phyloP scores from a whole-genome alignment of 768 basidiomycete genomes.

The Tulasnella sp. region DNA sequence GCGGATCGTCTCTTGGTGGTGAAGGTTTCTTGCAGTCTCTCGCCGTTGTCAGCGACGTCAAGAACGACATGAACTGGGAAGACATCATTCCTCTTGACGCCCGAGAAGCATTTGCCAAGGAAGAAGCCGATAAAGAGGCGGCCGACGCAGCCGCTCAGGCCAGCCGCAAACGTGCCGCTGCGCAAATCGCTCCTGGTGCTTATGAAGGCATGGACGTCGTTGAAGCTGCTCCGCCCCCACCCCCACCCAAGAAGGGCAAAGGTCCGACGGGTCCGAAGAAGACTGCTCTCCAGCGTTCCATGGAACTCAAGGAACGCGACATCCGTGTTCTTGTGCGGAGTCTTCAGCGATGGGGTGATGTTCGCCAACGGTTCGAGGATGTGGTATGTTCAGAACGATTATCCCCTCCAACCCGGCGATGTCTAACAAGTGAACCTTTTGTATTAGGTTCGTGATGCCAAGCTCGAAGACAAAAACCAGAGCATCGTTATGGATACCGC shows the following conservation, averaged over 20 bases:
- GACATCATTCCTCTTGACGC: conserved; percentile 96
- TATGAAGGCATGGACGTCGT: conserved; percentile 94
- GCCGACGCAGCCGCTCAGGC: conserved; percentile 59
- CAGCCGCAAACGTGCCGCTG: conserved; percentile 77
- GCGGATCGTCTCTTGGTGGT: conserved; percentile 92
- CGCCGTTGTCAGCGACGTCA: conserved; percentile 94
- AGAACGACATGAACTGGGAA: conserved; percentile 99
- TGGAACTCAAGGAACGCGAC: conserved; percentile 97
- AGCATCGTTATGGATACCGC: conserved; percentile 85
- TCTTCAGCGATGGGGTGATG: conserved; percentile 96
- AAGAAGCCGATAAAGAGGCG: conserved; percentile 68
- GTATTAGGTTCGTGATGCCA: conserved; percentile 75
- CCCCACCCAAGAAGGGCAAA: conserved; percentile 71
- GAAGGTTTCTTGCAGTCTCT: conserved; percentile 95
- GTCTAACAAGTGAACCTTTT: not conserved
- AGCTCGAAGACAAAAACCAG: conserved; percentile 89
- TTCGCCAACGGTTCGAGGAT: conserved; percentile 86
- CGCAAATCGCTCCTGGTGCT: conserved; percentile 58
- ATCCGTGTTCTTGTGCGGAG: conserved; percentile 92
- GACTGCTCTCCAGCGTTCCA: conserved; percentile 86
- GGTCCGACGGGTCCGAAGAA: conserved; percentile 70
- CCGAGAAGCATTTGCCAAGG: conserved; percentile 75
- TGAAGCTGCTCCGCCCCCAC: conserved; percentile 50
- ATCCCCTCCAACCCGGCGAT: not conserved
- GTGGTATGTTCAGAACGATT: conserved; percentile 58